These are phyloP conservation scores for Cercospora sesami DNA, from an alignment of 2,329 filamentous ascomycete genomes.

Conservation along the genomic window DNA sequence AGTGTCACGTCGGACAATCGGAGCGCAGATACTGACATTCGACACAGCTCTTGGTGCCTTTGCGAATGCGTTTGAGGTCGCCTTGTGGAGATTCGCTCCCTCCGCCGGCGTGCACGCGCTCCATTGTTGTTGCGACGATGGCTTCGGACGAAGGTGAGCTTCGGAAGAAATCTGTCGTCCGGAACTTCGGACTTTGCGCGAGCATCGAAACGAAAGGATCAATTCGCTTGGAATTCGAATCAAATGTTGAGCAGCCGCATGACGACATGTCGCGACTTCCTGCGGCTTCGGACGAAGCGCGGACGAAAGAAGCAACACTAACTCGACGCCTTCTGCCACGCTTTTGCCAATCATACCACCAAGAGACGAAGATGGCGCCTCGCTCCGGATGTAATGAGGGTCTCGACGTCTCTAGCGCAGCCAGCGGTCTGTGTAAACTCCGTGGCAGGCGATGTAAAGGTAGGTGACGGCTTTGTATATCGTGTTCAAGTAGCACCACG, in stretches of 20 bases:
- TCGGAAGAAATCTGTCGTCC: neutral
- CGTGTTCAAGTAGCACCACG: neutral
- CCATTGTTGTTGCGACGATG: neutral
- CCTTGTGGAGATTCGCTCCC: neutral
- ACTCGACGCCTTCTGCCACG: neutral
- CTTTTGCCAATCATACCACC: neutral
- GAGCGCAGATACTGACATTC: constrained; percentile 31
- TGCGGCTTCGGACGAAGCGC: neutral
- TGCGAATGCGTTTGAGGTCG: constrained; percentile 30
- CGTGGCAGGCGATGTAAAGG: neutral
- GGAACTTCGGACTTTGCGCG: neutral
- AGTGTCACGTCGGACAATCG: neutral
- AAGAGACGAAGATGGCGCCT: neutral
- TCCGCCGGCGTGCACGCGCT: neutral
- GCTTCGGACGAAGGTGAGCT: neutral
- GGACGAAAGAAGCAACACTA: neutral
- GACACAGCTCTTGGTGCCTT: constrained; percentile 37
- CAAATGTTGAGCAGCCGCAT: neutral
- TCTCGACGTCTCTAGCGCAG: neutral
- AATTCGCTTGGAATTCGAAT: neutral
- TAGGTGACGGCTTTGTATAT: neutral
- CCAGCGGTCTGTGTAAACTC: neutral
- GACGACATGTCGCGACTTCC: neutral
- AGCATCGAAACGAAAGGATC: neutral
- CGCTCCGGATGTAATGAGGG: neutral